Evolutionary conservation across 805 yeast species (phyloP), one percentile per base, ranked within the genome.

Genomic region (Tetrapisispora arboricola): DNA sequence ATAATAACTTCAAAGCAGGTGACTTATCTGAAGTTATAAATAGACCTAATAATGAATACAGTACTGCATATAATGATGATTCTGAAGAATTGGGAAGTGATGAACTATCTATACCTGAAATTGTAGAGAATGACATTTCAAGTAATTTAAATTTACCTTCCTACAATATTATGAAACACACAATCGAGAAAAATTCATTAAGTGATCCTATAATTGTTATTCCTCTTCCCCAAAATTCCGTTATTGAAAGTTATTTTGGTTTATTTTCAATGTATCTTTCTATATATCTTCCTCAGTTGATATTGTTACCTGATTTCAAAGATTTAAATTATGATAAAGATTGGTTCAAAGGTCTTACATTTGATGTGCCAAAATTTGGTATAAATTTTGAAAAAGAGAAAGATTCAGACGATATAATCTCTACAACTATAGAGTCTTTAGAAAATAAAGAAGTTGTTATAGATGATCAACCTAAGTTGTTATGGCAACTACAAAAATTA

Each of bases 401-500:
- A 12, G 27, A 31, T 8, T 12, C 17, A 9, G 19, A 21, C 3
- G n/a, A 21, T 9, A 45, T 45, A 13, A 36, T 33, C 3, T 35
- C 31, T 15, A 38, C 36, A 4, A 32, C 29, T 16, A 42, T 49
- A 13, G 45, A 46, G 8, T 31, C 43, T 10, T 37, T 36, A 22
- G 46, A 41, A 11, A 34, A 41, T 15, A 27, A 45, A 36, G 36
- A 39, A 22, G 38, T 37, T 10, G 39, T 44, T 15, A 5, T 24
- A 24, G 44, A 43, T 24, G 35, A 22, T n/a, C 58, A 56, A 39
- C 60, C 61, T 7, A 50, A 50, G 11, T 35, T 53, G 3, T 29
- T 58, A 17, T 53, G 58, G 54, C 61, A 57, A 42, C 39, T 58
- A 32, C 63, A 58, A 40, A 48, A 45, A 39, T 38, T 57, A 24